Evolutionary conservation across 768 basidiomycete species (phyloP).

Genomic region (Cystobasidium onofrii): DNA sequence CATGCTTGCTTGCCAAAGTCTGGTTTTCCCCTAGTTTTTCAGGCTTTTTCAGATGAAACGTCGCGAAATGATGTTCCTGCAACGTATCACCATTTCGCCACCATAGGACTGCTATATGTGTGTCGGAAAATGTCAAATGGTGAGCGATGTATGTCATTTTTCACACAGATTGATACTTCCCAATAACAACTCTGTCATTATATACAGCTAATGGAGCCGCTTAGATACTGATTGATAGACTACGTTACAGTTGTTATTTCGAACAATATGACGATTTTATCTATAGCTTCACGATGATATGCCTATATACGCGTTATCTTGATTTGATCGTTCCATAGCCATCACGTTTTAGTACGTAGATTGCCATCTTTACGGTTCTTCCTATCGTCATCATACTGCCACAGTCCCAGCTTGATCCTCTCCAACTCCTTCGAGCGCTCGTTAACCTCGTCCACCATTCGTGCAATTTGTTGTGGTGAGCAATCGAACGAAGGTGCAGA

Average conservation of each 20-base stretch:
- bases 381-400: constrained; percentile 3
- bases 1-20: too few relatives aligned
- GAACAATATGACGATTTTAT: background rate
- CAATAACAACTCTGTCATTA: too few relatives aligned
- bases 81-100: too few relatives aligned
- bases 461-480: background rate
- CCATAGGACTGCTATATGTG: too few relatives aligned
- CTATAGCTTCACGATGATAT: background rate
- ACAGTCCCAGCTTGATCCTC: background rate
- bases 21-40: too few relatives aligned
- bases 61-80: too few relatives aligned
- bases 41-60: too few relatives aligned
- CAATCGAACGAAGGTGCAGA: background rate
- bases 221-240: background rate
- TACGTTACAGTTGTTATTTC: background rate
- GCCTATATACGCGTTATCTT: background rate
- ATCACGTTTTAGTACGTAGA: background rate
- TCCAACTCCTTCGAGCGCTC: constrained; percentile 4
- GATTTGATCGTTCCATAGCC: background rate
- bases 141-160: too few relatives aligned
- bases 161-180: too few relatives aligned
- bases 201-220: too few relatives aligned
- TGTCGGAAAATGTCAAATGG: too few relatives aligned
- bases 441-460: constrained; percentile 8
- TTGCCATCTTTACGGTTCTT: background rate